These are phyloP conservation scores for Hemileccinum rubropunctum DNA, from an alignment of 768 basidiomycete genomes.

Conservation along the genomic window DNA sequence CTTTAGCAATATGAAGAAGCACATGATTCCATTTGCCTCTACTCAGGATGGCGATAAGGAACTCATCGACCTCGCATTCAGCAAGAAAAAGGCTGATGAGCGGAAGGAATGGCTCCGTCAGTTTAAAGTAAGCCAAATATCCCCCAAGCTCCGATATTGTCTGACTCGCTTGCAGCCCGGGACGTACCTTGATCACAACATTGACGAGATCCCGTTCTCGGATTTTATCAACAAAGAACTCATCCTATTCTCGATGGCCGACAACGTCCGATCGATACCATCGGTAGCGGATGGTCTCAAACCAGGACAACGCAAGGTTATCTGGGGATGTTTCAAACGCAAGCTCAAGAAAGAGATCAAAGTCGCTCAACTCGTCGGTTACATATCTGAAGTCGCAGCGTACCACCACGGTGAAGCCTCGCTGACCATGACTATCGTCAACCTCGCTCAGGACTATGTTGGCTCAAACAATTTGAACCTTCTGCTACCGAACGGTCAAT, in stretches of 20 bases:
- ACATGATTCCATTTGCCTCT: slow-evolving; percentile 89
- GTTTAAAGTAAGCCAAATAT: slow-evolving; percentile 59
- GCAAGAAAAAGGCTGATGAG: slow-evolving; percentile 98
- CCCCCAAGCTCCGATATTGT: neutral
- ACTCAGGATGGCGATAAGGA: slow-evolving; percentile 80
- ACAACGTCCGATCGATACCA: slow-evolving; percentile 97
- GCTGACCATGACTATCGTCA: slow-evolving; percentile 87
- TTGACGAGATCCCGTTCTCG: slow-evolving; percentile 79
- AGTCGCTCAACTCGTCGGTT: slow-evolving; percentile 95
- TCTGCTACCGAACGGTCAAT: slow-evolving; percentile 87
- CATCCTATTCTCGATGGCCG: slow-evolving; percentile 99
- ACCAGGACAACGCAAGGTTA: slow-evolving; percentile 95
- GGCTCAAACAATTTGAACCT: slow-evolving; percentile 95
- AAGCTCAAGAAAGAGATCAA: slow-evolving; percentile 92
- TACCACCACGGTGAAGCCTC: slow-evolving; percentile 97
- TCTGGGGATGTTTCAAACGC: slow-evolving; percentile 94
- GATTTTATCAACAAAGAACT: slow-evolving; percentile 99
- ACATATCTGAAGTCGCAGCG: slow-evolving; percentile 88
- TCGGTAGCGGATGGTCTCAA: slow-evolving; percentile 93
- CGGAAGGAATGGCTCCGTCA: slow-evolving; percentile 97
- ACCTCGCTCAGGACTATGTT: slow-evolving; percentile 90
- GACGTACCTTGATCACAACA: slow-evolving; percentile 87
- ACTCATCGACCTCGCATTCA: slow-evolving; percentile 96
- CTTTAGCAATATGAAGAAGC: slow-evolving; percentile 88
- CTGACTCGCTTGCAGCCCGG: slow-evolving; percentile 62